These are phyloP conservation scores for Plasmodium knowlesi DNA, from an alignment of 169 alveolate genomes.

Conservation along the genomic window DNA sequence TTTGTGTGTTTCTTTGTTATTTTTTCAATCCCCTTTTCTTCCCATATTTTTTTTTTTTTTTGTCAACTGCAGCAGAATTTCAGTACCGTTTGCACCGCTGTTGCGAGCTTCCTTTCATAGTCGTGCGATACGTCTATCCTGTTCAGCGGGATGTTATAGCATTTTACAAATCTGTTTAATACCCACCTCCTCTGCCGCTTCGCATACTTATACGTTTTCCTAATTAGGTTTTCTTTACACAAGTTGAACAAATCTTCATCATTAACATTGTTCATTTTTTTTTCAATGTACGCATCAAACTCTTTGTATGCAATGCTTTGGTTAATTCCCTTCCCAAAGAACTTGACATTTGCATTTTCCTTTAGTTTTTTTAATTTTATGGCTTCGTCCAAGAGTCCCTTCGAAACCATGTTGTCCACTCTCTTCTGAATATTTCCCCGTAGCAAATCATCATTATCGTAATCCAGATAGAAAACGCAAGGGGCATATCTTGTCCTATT, in stretches of 20 bases:
- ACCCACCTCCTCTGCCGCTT: slow-evolving; percentile 85
- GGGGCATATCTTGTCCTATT: slow-evolving; percentile 48
- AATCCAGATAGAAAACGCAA: slow-evolving; percentile 20
- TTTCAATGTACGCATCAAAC: slow-evolving; percentile 75
- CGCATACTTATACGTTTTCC: slow-evolving; percentile 82
- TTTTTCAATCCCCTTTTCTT: not conserved
- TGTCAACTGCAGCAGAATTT: slow-evolving; percentile 29
- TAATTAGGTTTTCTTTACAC: slow-evolving; percentile 76
- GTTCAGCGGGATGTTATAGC: slow-evolving; percentile 19
- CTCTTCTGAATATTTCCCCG: slow-evolving; percentile 73
- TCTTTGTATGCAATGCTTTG: slow-evolving; percentile 83
- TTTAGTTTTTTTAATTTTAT: slow-evolving; percentile 57
- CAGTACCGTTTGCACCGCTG: slow-evolving; percentile 14
- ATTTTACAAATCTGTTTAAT: slow-evolving; percentile 75
- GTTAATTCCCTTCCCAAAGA: slow-evolving; percentile 7
- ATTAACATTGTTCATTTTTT: slow-evolving; percentile 28
- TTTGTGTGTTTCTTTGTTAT: not conserved
- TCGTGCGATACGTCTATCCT: slow-evolving; percentile 46
- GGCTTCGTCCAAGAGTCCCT: slow-evolving; percentile 57
- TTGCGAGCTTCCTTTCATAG: slow-evolving; percentile 13
- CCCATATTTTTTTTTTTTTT: not conserved
- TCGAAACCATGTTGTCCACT: slow-evolving; percentile 8
- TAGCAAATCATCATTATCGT: slow-evolving; percentile 72
- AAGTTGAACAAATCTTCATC: slow-evolving; percentile 35
- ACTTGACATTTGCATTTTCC: slow-evolving; percentile 70